phyloP scores from a whole-genome alignment of 352 stramenopile genomes.

The Pythium periplocum region DNA sequence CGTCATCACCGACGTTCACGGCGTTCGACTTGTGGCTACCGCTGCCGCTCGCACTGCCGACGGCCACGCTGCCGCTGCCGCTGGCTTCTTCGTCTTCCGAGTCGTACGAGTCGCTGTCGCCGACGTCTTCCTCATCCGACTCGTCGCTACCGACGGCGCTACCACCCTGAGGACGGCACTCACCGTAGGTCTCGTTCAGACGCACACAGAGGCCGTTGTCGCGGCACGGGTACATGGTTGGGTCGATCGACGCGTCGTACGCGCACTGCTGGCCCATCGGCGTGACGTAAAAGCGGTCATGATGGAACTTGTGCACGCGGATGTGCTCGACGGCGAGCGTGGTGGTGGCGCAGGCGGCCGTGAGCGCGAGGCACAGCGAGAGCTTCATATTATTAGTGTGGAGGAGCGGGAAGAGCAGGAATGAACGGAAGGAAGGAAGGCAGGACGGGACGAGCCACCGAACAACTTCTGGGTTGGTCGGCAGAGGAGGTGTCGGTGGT shows the following conservation, averaged over 20 bases:
- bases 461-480: too few species aligned
- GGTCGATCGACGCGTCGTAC: slow-evolving; percentile 50
- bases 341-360: slow-evolving; percentile 8
- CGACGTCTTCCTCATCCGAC: slow-evolving; percentile 1
- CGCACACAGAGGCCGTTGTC: slow-evolving; percentile 39
- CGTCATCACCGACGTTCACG: background rate
- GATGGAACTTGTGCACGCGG: slow-evolving; percentile 15
- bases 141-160: background rate
- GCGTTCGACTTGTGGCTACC: background rate
- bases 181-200: slow-evolving; percentile 48
- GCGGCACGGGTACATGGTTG: slow-evolving; percentile 48
- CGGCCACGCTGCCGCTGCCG: slow-evolving; percentile 1
- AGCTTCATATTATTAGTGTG: background rate
- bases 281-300: slow-evolving; percentile 51
- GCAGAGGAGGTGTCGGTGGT: too few species aligned
- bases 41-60: background rate
- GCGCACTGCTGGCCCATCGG: slow-evolving; percentile 49
- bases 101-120: background rate
- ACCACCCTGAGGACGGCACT: slow-evolving; percentile 24
- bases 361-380: slow-evolving; percentile 4
- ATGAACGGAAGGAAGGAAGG: too few species aligned
- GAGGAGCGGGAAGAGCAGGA: too few species aligned
- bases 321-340: slow-evolving; percentile 28
- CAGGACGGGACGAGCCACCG: too few species aligned
- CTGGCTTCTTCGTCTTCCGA: background rate